Conservation (phyloP, 202 grass and related monocot species). For the Dendrocalamus latiflorus region DNA sequence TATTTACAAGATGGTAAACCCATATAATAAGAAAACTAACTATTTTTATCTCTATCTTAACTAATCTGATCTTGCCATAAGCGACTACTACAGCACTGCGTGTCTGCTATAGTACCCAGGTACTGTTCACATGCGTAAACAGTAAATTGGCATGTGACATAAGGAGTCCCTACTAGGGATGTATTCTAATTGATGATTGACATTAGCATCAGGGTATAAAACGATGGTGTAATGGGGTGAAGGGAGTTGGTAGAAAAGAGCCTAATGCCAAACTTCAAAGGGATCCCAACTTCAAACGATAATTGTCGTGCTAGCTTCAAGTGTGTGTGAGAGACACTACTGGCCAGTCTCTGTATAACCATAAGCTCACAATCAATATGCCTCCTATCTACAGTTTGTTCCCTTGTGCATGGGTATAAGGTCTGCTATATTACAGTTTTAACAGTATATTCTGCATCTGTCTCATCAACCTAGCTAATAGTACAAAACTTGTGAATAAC, state of each 20-base stretch:
- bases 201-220: not conserved
- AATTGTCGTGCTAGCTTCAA: not conserved
- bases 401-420: not conserved
- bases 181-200: not conserved
- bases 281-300: too few species aligned
- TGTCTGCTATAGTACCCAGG: too few species aligned
- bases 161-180: not conserved
- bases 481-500: not conserved
- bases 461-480: not conserved
- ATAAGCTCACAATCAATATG: not conserved
- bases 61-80: too few species aligned
- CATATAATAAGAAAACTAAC: too few species aligned
- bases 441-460: conserved; percentile 9
- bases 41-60: too few species aligned
- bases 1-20: too few species aligned
- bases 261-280: not conserved
- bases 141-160: too few species aligned
- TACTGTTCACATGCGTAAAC: too few species aligned
- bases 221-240: not conserved
- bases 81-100: too few species aligned
- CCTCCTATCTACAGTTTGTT: not conserved
- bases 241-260: not conserved
- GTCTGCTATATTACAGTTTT: not conserved
- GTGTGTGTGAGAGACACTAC: not conserved
- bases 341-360: not conserved